These are phyloP conservation scores for Tolypocladium sp. DNA, from an alignment of 2,329 filamentous ascomycete genomes.

Conservation along the genomic window DNA sequence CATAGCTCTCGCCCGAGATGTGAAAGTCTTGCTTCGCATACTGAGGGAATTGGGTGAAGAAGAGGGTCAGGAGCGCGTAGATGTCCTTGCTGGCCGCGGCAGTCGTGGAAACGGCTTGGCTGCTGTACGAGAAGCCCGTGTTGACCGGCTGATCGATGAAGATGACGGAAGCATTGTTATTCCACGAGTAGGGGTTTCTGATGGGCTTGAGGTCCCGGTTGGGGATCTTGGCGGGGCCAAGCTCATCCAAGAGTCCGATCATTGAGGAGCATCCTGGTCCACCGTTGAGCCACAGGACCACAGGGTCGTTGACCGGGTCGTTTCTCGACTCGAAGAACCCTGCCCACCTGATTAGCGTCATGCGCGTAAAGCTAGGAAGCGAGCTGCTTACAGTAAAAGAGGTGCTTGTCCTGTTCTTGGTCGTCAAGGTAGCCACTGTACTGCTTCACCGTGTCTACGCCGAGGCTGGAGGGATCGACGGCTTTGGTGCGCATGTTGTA, in stretches of 20 bases:
- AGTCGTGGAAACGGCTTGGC: slow-evolving; percentile 78
- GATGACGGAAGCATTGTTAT: slow-evolving; percentile 55
- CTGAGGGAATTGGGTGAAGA: slow-evolving; percentile 97
- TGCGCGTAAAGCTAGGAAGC: slow-evolving; percentile 5
- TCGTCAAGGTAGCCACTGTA: slow-evolving; percentile 97
- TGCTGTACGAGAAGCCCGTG: slow-evolving; percentile 36
- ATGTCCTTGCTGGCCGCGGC: slow-evolving; percentile 94
- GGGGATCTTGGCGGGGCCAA: slow-evolving; percentile 70
- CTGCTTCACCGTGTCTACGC: slow-evolving; percentile 90
- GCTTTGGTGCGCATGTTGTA: slow-evolving; percentile 87
- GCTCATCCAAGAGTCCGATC: slow-evolving; percentile 47
- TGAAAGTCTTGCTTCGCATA: slow-evolving; percentile 93
- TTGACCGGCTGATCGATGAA: slow-evolving; percentile 56
- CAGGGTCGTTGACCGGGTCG: slow-evolving; percentile 22
- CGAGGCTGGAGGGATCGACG: slow-evolving; percentile 74
- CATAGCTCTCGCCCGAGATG: slow-evolving; percentile 91
- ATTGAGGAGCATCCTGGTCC: slow-evolving; percentile 24
- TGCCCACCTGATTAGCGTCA: slow-evolving; percentile 22
- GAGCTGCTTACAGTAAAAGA: slow-evolving; percentile 78
- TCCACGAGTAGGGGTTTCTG: slow-evolving; percentile 53
- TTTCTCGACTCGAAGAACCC: slow-evolving; percentile 43
- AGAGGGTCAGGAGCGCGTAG: slow-evolving; percentile 89
- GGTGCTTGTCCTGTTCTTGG: slow-evolving; percentile 89
- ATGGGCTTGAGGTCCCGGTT: slow-evolving; percentile 18
- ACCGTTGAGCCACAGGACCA: slow-evolving; percentile 47